phyloP scores from a whole-genome alignment of 306 rosid genomes.

The Trichosanthes cucumerina region DNA sequence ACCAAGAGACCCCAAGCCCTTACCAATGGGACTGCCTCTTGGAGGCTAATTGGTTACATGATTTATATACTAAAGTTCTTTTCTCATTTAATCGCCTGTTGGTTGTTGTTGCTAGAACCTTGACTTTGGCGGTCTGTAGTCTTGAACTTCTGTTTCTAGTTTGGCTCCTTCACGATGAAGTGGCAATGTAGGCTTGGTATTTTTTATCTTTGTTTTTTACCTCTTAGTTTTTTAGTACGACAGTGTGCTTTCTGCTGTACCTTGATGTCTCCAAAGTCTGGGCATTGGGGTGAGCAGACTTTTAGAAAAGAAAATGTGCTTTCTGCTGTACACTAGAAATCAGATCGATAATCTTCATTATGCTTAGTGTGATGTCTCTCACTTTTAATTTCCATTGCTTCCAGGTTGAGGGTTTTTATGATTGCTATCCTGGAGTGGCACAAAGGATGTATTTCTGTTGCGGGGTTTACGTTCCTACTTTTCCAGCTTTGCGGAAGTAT shows the following conservation, averaged over 20 bases:
- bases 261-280: neutral
- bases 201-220: neutral
- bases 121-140: neutral
- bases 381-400: slow-evolving; percentile 1
- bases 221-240: neutral
- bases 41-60: too few relatives aligned
- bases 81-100: neutral
- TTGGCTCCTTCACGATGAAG: neutral
- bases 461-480: slow-evolving; percentile 55
- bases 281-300: neutral
- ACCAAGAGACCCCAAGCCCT: too few relatives aligned
- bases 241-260: neutral
- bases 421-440: slow-evolving; percentile 48
- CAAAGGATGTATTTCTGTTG: slow-evolving; percentile 56
- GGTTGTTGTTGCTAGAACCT: neutral
- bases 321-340: neutral
- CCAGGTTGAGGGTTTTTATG: slow-evolving; percentile 61
- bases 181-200: neutral
- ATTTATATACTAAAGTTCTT: too few relatives aligned
- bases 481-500: slow-evolving; percentile 85
- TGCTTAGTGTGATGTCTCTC: neutral
- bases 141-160: neutral
- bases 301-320: neutral
- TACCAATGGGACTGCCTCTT: too few relatives aligned
- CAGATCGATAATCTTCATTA: neutral